A percentile compares a stretch with the other conserved stretches of the same genome.
These are phyloP conservation scores for Adansonia gregorii DNA, from an alignment of 441 rosid genomes.

Conservation along the genomic window DNA sequence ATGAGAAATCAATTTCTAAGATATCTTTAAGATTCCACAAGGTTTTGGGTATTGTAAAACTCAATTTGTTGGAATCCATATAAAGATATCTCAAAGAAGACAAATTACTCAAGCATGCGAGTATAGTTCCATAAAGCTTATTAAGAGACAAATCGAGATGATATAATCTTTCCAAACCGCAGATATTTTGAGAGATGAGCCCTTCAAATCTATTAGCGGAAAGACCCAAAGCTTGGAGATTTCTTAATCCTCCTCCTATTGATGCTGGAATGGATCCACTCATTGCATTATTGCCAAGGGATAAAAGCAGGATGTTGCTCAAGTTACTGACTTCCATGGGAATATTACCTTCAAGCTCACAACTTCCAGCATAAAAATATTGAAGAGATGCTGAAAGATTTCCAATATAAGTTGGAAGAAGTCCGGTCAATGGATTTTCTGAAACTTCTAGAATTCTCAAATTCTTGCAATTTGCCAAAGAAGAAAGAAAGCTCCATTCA, in stretches of 20 bases:
- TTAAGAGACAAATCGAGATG: too few relatives aligned
- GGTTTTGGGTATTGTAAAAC: neutral
- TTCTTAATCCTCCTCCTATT: constrained; percentile 16
- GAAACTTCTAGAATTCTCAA: rapidly evolving
- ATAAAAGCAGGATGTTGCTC: neutral
- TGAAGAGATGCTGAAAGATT: neutral
- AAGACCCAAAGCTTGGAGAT: constrained; percentile 5
- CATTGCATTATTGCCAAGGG: neutral
- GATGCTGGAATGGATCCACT: constrained; percentile 18
- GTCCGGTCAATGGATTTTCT: neutral
- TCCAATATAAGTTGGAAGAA: neutral
- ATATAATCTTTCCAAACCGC: too few relatives aligned
- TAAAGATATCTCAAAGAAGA: too few relatives aligned
- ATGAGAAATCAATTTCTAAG: neutral
- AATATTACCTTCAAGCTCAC: neutral
- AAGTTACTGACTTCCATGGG: neutral
- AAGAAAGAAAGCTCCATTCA: constrained; percentile 4
- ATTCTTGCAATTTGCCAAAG: neutral
- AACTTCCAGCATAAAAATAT: neutral
- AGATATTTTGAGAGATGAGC: too few relatives aligned
- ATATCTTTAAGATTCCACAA: neutral
- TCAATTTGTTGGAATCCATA: too few relatives aligned
- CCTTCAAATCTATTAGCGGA: too few relatives aligned
- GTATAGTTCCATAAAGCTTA: too few relatives aligned
- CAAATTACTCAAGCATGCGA: too few relatives aligned